Conservation (phyloP, 352 stramenopile species). For the Pythium inflatum region DNA sequence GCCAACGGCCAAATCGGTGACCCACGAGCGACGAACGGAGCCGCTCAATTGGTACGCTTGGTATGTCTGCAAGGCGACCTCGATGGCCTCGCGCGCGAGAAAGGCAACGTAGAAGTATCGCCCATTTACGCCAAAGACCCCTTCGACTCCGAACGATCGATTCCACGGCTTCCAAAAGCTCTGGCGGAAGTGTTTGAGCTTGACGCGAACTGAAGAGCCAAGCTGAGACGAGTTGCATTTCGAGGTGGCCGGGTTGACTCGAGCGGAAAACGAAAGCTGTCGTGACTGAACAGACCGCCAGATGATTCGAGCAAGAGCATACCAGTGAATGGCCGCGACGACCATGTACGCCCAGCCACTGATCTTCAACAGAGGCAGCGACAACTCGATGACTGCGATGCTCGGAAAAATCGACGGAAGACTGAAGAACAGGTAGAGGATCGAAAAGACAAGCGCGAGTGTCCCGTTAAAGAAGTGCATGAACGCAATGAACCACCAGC, state of each 20-base stretch:
- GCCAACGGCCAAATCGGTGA: slow-evolving; percentile 12
- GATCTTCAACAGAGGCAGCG: neutral
- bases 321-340: neutral
- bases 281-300: neutral
- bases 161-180: slow-evolving; percentile 5
- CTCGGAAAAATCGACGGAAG: slow-evolving; percentile 7
- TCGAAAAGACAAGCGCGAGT: slow-evolving; percentile 2
- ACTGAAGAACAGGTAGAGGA: slow-evolving; percentile 22
- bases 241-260: neutral
- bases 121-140: slow-evolving; percentile 14
- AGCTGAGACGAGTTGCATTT: neutral
- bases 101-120: slow-evolving; percentile 14
- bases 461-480: slow-evolving; percentile 21
- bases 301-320: neutral
- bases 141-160: slow-evolving; percentile 11
- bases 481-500: slow-evolving; percentile 14
- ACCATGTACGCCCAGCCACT: slow-evolving; percentile 9
- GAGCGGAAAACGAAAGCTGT: neutral
- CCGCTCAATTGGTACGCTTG: slow-evolving; percentile 16
- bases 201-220: neutral
- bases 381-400: neutral
- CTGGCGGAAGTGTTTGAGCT: neutral
- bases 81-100: slow-evolving; percentile 12
- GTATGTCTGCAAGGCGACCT: slow-evolving; percentile 17
- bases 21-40: slow-evolving; percentile 1